Evolutionary conservation across 225 moss, liverwort and hornwort genomes (phyloP).

Genomic region (Rhytidiadelphus loreus): DNA sequence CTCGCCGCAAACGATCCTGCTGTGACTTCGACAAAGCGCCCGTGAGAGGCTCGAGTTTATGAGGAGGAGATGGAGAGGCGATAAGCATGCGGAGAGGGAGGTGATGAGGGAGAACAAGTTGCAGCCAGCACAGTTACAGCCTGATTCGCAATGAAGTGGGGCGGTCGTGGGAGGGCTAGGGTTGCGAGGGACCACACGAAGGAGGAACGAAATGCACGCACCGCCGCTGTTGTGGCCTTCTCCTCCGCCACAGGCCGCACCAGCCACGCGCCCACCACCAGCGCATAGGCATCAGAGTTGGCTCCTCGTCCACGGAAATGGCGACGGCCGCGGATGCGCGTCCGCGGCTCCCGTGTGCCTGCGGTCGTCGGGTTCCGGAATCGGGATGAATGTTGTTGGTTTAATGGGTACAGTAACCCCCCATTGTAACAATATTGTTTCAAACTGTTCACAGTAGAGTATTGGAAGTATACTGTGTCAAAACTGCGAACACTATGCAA

Average conservation of each 20-base stretch:
- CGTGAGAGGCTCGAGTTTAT: not conserved
- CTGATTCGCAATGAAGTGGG: not conserved
- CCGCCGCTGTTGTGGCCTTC: not conserved
- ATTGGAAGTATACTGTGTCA: no score
- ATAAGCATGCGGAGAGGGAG: not conserved
- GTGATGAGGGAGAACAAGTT: not conserved
- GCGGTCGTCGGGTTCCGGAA: not conserved
- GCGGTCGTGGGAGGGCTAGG: slow-evolving; percentile 1
- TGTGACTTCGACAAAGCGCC: not conserved
- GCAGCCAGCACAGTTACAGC: not conserved
- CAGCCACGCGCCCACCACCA: not conserved
- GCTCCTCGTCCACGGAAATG: not conserved
- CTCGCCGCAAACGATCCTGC: not conserved
- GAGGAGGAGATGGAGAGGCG: not conserved
- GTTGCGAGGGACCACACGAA: slow-evolving; percentile 18
- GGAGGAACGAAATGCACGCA: not conserved
- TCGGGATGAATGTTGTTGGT: not conserved
- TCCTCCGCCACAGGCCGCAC: not conserved
- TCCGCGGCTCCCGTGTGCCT: not conserved
- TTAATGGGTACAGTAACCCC: no score
- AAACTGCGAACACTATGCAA: no score
- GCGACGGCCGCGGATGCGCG: not conserved
- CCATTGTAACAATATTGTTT: no score
- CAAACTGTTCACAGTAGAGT: no score
- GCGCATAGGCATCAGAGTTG: no score